These are phyloP conservation scores for Epichloe gansuensis DNA, from an alignment of 2,329 filamentous ascomycete genomes.

Conservation along the genomic window DNA sequence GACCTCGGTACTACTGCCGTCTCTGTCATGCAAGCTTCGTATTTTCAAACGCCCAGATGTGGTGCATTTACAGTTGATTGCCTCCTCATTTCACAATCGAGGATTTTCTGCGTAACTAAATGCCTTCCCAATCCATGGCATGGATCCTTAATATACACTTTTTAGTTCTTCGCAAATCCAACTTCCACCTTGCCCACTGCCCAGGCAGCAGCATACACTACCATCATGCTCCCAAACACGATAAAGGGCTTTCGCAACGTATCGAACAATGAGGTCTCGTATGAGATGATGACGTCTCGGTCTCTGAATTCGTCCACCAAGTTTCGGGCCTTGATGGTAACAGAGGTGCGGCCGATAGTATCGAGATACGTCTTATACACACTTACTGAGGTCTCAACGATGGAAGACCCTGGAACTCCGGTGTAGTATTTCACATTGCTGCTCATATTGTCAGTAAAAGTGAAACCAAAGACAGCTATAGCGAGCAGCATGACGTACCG, in stretches of 20 bases:
- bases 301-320: conserved; percentile 84
- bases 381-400: conserved; percentile 46
- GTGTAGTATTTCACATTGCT: conserved; percentile 74
- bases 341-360: conserved; percentile 72
- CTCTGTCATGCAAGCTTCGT: conserved; percentile 9
- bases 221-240: conserved; percentile 60
- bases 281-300: conserved; percentile 72
- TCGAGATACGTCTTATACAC: conserved; percentile 88
- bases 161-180: conserved; percentile 50
- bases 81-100: not conserved
- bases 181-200: conserved; percentile 66
- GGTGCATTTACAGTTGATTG: conserved; percentile 6
- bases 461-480: not conserved
- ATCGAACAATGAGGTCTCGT: conserved; percentile 67
- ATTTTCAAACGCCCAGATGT: conserved; percentile 9
- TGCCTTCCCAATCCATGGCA: not conserved
- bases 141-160: not conserved
- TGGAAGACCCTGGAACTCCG: conserved; percentile 50
- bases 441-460: conserved; percentile 23
- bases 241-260: conserved; percentile 77
- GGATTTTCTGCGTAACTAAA: not conserved
- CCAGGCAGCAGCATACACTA: conserved; percentile 66
- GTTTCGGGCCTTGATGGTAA: conserved; percentile 72
- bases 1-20: not conserved
- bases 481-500: conserved; percentile 41